Conservation (phyloP, 2,329 filamentous ascomycete species). For the Aspergillus nomiae region DNA sequence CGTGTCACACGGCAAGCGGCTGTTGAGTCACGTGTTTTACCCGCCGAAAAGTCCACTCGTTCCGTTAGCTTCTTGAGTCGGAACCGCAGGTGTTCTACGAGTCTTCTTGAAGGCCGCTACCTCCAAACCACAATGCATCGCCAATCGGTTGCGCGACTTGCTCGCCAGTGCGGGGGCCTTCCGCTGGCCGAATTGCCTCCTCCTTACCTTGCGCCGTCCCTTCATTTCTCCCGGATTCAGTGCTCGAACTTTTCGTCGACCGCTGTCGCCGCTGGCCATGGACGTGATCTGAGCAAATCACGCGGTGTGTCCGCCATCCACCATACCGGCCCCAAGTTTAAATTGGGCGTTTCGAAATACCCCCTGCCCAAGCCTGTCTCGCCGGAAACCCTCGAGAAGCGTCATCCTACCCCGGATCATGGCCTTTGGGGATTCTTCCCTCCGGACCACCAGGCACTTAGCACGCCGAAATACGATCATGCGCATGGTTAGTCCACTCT, state of each 20-base stretch:
- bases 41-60: constrained; percentile 20
- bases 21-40: constrained; percentile 26
- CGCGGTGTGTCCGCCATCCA: constrained; percentile 82
- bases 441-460: constrained; percentile 66
- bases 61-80: constrained; percentile 16
- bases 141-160: constrained; percentile 35
- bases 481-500: constrained; percentile 61
- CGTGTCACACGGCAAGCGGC: not conserved
- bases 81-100: constrained; percentile 21
- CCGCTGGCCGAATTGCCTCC: constrained; percentile 44
- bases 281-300: constrained; percentile 74
- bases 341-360: constrained; percentile 71
- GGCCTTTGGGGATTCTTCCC: constrained; percentile 94
- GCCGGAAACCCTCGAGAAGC: constrained; percentile 49
- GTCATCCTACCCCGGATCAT: constrained; percentile 70
- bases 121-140: constrained; percentile 37
- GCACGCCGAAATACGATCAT: constrained; percentile 69
- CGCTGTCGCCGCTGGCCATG: constrained; percentile 49
- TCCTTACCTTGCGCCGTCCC: constrained; percentile 46
- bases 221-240: constrained; percentile 40
- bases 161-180: constrained; percentile 34
- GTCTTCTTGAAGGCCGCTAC: constrained; percentile 10
- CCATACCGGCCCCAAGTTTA: constrained; percentile 72
- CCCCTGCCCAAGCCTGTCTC: constrained; percentile 73
- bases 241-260: constrained; percentile 56